Percentiles rank a stretch among this genome's conserved stretches.
Conservation (phyloP, 192 early-diverging fungal genomes). For the Umbelopsis isabellina region DNA sequence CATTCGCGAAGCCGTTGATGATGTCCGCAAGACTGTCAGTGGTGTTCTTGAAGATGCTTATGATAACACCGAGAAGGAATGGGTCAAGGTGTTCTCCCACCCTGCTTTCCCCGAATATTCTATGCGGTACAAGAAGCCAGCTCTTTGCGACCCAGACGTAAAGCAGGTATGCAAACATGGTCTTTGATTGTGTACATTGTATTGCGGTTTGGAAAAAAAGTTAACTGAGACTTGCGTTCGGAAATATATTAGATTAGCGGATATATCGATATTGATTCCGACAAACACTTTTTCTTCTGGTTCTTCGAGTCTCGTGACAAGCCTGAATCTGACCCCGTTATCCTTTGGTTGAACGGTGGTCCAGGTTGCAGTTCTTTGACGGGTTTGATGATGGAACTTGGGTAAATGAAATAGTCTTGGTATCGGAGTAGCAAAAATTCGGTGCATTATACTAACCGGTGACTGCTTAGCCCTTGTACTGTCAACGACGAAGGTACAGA, state of each 20-base stretch:
- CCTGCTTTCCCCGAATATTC: slow-evolving; percentile 72
- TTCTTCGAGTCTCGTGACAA: slow-evolving; percentile 94
- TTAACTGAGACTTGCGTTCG: background rate
- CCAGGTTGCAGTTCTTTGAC: slow-evolving; percentile 47
- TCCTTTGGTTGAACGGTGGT: slow-evolving; percentile 49
- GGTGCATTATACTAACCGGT: background rate
- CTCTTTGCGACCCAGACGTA: slow-evolving; percentile 84
- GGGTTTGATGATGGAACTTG: slow-evolving; percentile 48
- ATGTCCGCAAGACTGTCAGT: slow-evolving; percentile 15
- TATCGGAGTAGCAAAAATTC: background rate
- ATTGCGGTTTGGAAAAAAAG: background rate
- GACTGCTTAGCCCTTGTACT: slow-evolving; percentile 72
- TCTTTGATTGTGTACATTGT: background rate
- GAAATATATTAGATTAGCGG: slow-evolving; percentile 64
- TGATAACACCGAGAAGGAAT: slow-evolving; percentile 38
- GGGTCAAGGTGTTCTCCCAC: slow-evolving; percentile 52
- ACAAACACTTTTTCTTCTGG: slow-evolving; percentile 95
- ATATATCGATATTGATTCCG: slow-evolving; percentile 69
- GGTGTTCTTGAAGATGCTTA: slow-evolving; percentile 37
- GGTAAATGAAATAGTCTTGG: slow-evolving; percentile 26
- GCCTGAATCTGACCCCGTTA: slow-evolving; percentile 63
- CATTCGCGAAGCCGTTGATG: background rate
- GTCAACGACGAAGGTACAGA: slow-evolving; percentile 79
- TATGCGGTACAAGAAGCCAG: slow-evolving; percentile 74
- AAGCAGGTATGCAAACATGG: slow-evolving; percentile 67